Evolutionary conservation across 495 filamentous ascomycete species (phyloP).

Genomic region (Xylaria flabelliformis): DNA sequence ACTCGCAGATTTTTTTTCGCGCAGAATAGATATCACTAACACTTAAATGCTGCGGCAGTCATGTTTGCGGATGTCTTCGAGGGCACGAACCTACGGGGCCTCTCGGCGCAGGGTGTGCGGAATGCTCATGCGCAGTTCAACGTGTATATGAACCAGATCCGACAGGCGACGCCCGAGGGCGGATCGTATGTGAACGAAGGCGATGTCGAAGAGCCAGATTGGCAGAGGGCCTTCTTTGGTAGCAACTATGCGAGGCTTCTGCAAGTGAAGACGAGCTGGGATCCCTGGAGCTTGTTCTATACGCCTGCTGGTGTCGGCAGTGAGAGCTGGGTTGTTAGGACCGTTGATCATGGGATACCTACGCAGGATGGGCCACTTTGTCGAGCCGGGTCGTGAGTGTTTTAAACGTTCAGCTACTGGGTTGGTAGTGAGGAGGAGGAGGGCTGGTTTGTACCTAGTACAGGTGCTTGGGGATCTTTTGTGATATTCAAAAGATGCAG

Average conservation of each 20-base stretch:
- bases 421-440: too few species aligned
- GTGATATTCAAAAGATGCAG: neutral
- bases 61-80: constrained; percentile 55
- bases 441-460: too few species aligned
- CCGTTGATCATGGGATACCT: constrained; percentile 31
- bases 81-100: constrained; percentile 23
- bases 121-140: constrained; percentile 30
- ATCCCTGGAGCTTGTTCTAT: constrained; percentile 63
- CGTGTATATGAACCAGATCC: constrained; percentile 33
- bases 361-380: constrained; percentile 41
- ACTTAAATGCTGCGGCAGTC: constrained; percentile 25
- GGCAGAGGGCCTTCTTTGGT: constrained; percentile 67
- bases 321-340: constrained; percentile 42
- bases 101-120: constrained; percentile 28
- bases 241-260: constrained; percentile 52
- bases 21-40: constrained; percentile 6
- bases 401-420: neutral
- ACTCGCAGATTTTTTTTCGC: too few species aligned
- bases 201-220: constrained; percentile 68
- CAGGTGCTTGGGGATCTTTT: too few species aligned
- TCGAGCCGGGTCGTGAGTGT: constrained; percentile 19
- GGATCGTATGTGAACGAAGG: constrained; percentile 59
- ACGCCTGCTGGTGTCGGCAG: constrained; percentile 61
- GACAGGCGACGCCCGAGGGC: constrained; percentile 44
- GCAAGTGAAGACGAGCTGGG: constrained; percentile 56